Evolutionary conservation across 805 yeast species (phyloP), one percentile per base, ranked within the genome.

Genomic region (Ogataea corticis): DNA sequence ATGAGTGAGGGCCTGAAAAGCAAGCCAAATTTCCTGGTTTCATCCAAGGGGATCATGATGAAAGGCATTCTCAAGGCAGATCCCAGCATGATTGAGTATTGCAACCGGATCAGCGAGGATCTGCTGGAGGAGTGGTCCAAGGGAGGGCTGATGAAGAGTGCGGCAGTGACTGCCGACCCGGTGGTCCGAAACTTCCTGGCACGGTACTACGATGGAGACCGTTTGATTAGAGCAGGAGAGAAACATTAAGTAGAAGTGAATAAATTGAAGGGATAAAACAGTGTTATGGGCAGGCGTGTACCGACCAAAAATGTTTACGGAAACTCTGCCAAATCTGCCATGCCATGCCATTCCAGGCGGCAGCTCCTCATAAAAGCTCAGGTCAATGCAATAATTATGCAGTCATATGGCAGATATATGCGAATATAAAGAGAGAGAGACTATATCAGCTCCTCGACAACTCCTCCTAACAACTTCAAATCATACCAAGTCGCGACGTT

Each of bases 401-500:
- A 37, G 31, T 7, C 23, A 13, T 21, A 21, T 21, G 25, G n/a
- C n/a, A n/a, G 5, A 21, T 21, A 21, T 21, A 21, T 21, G 38
- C 18, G 27, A 27, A n/a, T 28, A 15, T 7, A 13, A 28, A 12
- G 5, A n/a, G 11, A 28, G 5, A 12, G 14, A 28, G 42, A 14
- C 15, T 18, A 13, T 31, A 7, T 4, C 16, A 54, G 29, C 17
- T 62, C 66, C 7, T 63, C 64, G 10, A 62, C 56, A 13, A 61
- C 46, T 34, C 68, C 68, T 33, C 65, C 60, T 37, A 89, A 62
- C 44, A 89, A 65, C 43, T 76, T 77, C 54, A 91, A 69, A 31
- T 80, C 83, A 59, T 78, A 87, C 42, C 65, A 75, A 12, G 68
- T 67, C 1, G 92, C 79, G 12, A 89, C 82, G 46, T 78, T 81